phyloP scores from a whole-genome alignment of 179 eudicot species.

The Silene vulgaris region DNA sequence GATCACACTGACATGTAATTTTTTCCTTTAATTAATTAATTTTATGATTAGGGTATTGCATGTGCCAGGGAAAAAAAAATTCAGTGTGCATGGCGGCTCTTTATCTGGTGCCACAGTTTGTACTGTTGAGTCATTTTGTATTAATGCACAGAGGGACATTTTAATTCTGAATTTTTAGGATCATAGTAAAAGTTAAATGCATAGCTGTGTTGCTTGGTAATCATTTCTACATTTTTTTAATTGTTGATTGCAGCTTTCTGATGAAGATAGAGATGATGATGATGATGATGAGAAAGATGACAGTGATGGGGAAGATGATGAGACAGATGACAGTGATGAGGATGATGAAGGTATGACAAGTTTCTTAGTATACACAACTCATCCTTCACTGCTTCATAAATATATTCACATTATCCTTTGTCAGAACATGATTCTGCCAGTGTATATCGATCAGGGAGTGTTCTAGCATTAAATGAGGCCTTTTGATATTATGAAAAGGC shows the following conservation, averaged over 20 bases:
- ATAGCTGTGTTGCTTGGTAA: not conserved
- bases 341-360: slow-evolving; percentile 41
- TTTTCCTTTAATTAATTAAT: not conserved
- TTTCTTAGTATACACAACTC: slow-evolving; percentile 16
- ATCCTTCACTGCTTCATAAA: not conserved
- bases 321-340: slow-evolving; percentile 24
- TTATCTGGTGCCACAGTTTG: not conserved
- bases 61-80: too few relatives aligned
- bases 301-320: slow-evolving; percentile 18
- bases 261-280: slow-evolving; percentile 37
- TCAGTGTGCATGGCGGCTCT: too few relatives aligned
- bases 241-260: slow-evolving; percentile 30
- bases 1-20: not conserved
- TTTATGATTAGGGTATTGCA: not conserved
- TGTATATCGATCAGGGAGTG: not conserved
- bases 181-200: not conserved
- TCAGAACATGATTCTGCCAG: not conserved
- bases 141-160: not conserved
- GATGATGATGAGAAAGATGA: slow-evolving; percentile 25
- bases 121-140: not conserved
- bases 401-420: not conserved
- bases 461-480: not conserved
- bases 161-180: not conserved
- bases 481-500: not conserved
- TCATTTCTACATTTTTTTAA: not conserved